Percentiles rank a stretch among this genome's conserved stretches.
Evolutionary conservation across 2,329 filamentous ascomycete genomes (phyloP).

Genomic region (Aspergillus chevalieri): DNA sequence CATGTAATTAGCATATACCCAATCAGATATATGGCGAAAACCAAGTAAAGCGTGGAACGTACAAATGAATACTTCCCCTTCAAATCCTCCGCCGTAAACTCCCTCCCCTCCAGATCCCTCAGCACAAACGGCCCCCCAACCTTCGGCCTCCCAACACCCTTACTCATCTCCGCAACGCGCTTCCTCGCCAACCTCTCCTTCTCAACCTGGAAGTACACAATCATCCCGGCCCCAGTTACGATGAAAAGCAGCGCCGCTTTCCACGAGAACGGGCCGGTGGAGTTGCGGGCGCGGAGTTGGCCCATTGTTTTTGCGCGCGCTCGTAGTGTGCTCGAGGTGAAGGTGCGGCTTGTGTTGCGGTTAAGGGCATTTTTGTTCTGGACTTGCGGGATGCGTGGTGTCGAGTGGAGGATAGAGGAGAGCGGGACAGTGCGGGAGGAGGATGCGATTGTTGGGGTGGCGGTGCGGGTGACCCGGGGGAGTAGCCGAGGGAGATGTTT

Average conservation of each 20-base stretch:
- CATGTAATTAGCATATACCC: constrained; percentile 1
- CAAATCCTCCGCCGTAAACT: constrained; percentile 72
- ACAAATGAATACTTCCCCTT: constrained; percentile 68
- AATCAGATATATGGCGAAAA: too few relatives aligned
- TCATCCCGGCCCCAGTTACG: constrained; percentile 65
- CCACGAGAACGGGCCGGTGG: constrained; percentile 72
- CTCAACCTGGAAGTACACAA: constrained; percentile 88
- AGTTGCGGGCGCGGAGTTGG: constrained; percentile 34
- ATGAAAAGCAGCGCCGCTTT: constrained; percentile 85
- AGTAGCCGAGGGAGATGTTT: constrained; percentile 13
- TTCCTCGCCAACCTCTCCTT: constrained; percentile 87
- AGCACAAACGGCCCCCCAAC: constrained; percentile 84
- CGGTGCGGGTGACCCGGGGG: constrained; percentile 8
- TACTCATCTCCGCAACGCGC: constrained; percentile 82
- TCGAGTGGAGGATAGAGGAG: not conserved
- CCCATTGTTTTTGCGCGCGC: constrained; percentile 32
- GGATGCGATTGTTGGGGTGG: constrained; percentile 6
- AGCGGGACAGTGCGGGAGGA: constrained; percentile 2
- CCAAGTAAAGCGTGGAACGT: constrained; percentile 8
- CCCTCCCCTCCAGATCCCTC: constrained; percentile 71
- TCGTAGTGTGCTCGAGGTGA: constrained; percentile 16
- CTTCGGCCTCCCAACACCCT: constrained; percentile 87
- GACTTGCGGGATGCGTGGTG: not conserved
- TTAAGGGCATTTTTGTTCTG: not conserved
- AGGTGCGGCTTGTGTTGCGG: constrained; percentile 10